Percentiles rank a stretch among this genome's conserved stretches.
These are phyloP conservation scores for Diutina sp. DNA, from an alignment of 1,139 yeast species.

Conservation along the genomic window DNA sequence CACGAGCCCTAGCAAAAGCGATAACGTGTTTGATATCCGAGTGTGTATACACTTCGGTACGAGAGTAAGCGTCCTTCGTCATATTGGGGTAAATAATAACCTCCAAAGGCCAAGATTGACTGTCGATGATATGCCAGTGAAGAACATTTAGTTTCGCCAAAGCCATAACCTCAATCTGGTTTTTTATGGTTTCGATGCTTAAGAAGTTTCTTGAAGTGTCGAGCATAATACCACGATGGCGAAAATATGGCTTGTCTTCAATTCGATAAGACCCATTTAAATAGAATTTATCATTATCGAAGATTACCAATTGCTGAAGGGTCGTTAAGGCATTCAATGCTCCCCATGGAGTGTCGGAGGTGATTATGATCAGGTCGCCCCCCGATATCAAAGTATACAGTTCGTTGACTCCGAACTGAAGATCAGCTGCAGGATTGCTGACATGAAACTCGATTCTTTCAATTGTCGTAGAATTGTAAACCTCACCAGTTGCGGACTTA, in stretches of 20 bases:
- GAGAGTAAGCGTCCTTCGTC: constrained; percentile 30
- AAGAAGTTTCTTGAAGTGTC: constrained; percentile 33
- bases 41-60: constrained; percentile 20
- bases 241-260: constrained; percentile 23
- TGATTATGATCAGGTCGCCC: constrained; percentile 11
- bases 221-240: constrained; percentile 33
- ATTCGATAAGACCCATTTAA: constrained; percentile 25
- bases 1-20: constrained; percentile 23
- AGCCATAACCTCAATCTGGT: constrained; percentile 32
- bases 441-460: constrained; percentile 8
- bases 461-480: neutral
- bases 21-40: constrained; percentile 20
- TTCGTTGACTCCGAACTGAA: constrained; percentile 31
- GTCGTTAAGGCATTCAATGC: constrained; percentile 32
- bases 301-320: constrained; percentile 28
- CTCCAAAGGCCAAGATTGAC: constrained; percentile 35
- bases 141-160: constrained; percentile 27
- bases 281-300: constrained; percentile 9
- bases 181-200: constrained; percentile 14
- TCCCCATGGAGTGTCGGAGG: constrained; percentile 31
- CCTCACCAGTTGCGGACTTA: neutral
- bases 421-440: constrained; percentile 14
- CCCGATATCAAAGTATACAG: constrained; percentile 14
- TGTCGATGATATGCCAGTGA: constrained; percentile 35
- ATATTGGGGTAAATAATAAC: constrained; percentile 24